phyloP scores from a whole-genome alignment of 2,329 filamentous ascomycete genomes.

The Didymella sp. region DNA sequence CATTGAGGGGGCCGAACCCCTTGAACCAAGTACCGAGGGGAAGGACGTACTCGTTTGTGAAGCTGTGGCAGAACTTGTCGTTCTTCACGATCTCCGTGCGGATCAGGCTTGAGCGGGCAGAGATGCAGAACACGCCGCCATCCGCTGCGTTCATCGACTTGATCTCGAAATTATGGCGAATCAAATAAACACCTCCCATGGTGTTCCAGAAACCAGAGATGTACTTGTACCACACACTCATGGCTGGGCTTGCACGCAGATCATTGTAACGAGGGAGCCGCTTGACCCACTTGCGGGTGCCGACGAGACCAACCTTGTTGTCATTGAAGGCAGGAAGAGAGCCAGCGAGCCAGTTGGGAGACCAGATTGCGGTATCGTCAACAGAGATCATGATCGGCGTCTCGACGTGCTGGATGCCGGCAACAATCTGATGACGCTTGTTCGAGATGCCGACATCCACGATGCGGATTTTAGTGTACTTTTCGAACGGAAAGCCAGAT shows the following conservation, averaged over 20 bases:
- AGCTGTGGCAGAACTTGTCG: constrained; percentile 26
- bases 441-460: constrained; percentile 23
- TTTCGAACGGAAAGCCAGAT: neutral
- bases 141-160: constrained; percentile 40
- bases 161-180: constrained; percentile 47
- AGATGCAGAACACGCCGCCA: constrained; percentile 44
- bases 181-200: constrained; percentile 36
- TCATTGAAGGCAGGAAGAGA: constrained; percentile 29
- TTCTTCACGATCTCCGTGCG: constrained; percentile 34
- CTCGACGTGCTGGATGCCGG: constrained; percentile 15
- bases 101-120: constrained; percentile 40
- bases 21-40: constrained; percentile 3
- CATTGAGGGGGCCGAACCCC: constrained; percentile 31
- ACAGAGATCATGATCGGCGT: constrained; percentile 23
- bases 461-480: constrained; percentile 7
- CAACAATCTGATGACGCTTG: constrained; percentile 29
- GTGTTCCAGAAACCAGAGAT: constrained; percentile 31
- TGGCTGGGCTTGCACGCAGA: neutral
- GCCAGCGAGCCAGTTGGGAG: constrained; percentile 20
- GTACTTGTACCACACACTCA: constrained; percentile 20
- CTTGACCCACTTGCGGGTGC: constrained; percentile 36
- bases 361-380: constrained; percentile 34
- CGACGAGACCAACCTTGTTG: constrained; percentile 30
- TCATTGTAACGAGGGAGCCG: constrained; percentile 7
- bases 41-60: constrained; percentile 30